These are phyloP conservation scores for Xylaria palmicola DNA, from an alignment of 495 filamentous ascomycete genomes.

Conservation along the genomic window DNA sequence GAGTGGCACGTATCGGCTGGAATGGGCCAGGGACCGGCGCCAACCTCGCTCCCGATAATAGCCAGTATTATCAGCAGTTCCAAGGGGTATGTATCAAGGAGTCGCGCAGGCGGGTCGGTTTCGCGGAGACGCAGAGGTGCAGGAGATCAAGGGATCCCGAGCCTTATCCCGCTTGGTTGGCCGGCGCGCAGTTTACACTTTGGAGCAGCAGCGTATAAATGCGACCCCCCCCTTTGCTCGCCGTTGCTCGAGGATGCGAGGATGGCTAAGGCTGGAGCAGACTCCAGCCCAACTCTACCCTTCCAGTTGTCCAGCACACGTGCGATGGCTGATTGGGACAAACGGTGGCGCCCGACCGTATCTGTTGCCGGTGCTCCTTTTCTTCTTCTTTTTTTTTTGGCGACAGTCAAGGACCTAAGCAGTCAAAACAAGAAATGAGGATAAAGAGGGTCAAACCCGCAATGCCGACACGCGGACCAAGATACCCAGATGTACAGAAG, in stretches of 20 bases:
- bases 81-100: constrained; percentile 13
- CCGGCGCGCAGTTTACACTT: neutral
- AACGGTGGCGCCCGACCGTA: neutral
- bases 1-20: constrained; percentile 7
- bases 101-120: neutral
- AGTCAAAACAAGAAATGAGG: too few species aligned
- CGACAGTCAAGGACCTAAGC: neutral
- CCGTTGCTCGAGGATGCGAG: too few species aligned
- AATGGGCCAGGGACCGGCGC: constrained; percentile 3
- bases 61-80: neutral
- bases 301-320: neutral
- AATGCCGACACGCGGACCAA: neutral
- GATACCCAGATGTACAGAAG: neutral
- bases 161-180: constrained; percentile 4
- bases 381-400: constrained; percentile 3
- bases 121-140: neutral
- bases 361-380: too few species aligned
- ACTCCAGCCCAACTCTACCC: neutral
- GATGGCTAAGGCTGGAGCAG: too few species aligned
- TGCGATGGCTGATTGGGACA: neutral
- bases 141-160: constrained; percentile 8
- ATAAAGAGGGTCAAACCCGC: neutral
- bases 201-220: neutral
- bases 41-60: constrained; percentile 1
- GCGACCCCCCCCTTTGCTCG: constrained; percentile 1